Percentiles rank a stretch among this genome's conserved stretches.
Conservation (phyloP, 1,139 yeast species). For the Petasospora fabianii region DNA sequence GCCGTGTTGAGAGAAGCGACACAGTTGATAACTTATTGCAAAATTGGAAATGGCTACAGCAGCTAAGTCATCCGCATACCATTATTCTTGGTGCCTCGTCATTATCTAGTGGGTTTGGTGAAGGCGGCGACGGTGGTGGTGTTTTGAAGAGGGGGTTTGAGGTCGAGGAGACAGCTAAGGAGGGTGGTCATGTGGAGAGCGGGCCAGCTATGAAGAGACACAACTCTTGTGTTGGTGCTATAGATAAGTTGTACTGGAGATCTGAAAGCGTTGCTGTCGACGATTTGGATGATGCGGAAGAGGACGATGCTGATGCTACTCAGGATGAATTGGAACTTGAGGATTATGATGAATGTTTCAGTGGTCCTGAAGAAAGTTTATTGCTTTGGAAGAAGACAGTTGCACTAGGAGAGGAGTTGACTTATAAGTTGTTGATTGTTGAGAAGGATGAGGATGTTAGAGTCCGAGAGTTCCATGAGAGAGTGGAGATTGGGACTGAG, state of each 20-base stretch:
- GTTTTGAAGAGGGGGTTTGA: too few relatives aligned
- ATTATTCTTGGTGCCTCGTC: neutral
- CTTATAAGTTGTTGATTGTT: neutral
- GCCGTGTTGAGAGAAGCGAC: conserved; percentile 16
- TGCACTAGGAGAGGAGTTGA: too few relatives aligned
- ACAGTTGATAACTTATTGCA: conserved; percentile 8
- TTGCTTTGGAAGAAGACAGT: neutral
- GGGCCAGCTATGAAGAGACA: conserved; percentile 14
- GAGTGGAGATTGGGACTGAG: neutral
- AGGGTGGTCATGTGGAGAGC: neutral
- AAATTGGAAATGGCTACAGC: conserved; percentile 9
- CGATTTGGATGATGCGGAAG: neutral
- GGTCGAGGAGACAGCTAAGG: too few relatives aligned
- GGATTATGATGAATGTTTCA: neutral
- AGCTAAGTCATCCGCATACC: conserved; percentile 1
- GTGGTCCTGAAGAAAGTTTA: neutral
- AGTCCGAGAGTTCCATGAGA: neutral
- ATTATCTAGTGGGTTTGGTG: too few relatives aligned
- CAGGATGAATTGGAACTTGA: neutral
- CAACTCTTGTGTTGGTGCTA: conserved; percentile 8
- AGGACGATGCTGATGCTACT: neutral
- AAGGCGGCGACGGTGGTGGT: too few relatives aligned
- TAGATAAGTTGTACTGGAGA: neutral
- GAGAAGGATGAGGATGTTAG: neutral
- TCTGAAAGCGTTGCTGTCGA: neutral